A percentile compares a stretch with the other conserved stretches of the same genome.
Evolutionary conservation across 352 stramenopile species (phyloP).

Genomic region (Phytophthora hybrid): DNA sequence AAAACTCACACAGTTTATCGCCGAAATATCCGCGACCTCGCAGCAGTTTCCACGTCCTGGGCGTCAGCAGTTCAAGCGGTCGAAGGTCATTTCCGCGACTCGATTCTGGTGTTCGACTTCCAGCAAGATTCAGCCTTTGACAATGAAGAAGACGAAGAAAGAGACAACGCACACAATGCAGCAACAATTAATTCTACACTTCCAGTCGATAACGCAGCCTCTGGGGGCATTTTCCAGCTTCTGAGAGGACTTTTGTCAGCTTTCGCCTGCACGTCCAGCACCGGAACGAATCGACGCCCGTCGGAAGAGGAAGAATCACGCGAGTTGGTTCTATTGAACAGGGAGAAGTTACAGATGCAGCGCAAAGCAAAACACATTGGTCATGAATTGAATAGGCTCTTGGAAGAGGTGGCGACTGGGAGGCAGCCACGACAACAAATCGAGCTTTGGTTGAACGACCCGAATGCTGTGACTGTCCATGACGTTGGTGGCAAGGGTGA

Average conservation of each 20-base stretch:
- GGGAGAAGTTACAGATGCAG: conserved; percentile 1
- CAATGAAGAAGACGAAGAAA: not conserved
- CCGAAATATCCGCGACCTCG: conserved; percentile 2
- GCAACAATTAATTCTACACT: no score
- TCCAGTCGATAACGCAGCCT: not conserved
- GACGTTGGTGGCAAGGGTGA: not conserved
- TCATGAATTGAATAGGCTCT: conserved; percentile 18
- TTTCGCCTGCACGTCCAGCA: conserved; percentile 11
- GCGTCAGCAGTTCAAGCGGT: conserved; percentile 13
- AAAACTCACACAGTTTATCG: not conserved
- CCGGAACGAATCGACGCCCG: not conserved
- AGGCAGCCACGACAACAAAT: not conserved
- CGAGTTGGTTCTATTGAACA: not conserved
- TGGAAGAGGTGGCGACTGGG: conserved; percentile 2
- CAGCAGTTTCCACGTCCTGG: conserved; percentile 21
- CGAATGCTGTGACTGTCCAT: conserved; percentile 4
- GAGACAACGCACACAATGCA: not conserved
- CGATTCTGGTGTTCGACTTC: conserved; percentile 24
- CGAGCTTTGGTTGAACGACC: conserved; percentile 24
- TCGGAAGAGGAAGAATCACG: not conserved
- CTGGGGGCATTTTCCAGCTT: conserved; percentile 9
- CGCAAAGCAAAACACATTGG: conserved; percentile 6
- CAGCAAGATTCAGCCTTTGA: conserved; percentile 1
- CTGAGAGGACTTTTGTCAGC: not conserved
- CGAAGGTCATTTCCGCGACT: conserved; percentile 16